phyloP scores from a whole-genome alignment of 257 asterid genomes.

The Sherardia arvensis region DNA sequence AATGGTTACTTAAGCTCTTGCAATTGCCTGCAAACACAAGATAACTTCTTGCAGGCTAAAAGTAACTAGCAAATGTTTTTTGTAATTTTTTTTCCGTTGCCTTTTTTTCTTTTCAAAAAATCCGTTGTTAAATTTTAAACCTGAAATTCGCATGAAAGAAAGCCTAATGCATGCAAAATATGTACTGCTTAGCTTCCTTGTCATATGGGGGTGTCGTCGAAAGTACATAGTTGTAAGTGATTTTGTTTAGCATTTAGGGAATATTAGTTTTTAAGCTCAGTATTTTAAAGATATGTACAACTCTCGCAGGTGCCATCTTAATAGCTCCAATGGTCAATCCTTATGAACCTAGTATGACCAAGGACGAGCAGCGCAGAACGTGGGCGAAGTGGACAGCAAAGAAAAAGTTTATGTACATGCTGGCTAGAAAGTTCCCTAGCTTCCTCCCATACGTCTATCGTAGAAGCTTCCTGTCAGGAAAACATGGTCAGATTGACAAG shows the following conservation, averaged over 20 bases:
- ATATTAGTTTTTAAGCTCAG: neutral
- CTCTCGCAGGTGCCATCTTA: slow-evolving; percentile 75
- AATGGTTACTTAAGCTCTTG: neutral
- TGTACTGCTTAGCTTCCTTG: neutral
- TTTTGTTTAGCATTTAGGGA: neutral
- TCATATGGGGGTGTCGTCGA: neutral
- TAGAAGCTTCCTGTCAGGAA: slow-evolving; percentile 77
- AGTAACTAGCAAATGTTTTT: neutral
- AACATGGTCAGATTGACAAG: slow-evolving; percentile 53
- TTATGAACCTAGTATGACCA: slow-evolving; percentile 69
- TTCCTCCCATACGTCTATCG: slow-evolving; percentile 60
- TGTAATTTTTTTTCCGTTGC: neutral
- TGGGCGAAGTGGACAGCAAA: slow-evolving; percentile 69
- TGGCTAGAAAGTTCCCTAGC: slow-evolving; percentile 67
- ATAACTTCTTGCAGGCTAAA: neutral
- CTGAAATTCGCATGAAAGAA: neutral
- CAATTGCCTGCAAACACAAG: neutral
- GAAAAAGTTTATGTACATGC: slow-evolving; percentile 50
- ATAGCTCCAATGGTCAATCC: slow-evolving; percentile 92
- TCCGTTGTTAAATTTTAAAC: neutral
- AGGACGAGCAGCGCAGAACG: slow-evolving; percentile 61
- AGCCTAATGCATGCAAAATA: neutral
- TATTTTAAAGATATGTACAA: slow-evolving; percentile 13
- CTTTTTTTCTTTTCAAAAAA: neutral
- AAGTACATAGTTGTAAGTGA: neutral